phyloP scores from a whole-genome alignment of 2,329 filamentous ascomycete species.

The Aspergillus ochraceoroseus region DNA sequence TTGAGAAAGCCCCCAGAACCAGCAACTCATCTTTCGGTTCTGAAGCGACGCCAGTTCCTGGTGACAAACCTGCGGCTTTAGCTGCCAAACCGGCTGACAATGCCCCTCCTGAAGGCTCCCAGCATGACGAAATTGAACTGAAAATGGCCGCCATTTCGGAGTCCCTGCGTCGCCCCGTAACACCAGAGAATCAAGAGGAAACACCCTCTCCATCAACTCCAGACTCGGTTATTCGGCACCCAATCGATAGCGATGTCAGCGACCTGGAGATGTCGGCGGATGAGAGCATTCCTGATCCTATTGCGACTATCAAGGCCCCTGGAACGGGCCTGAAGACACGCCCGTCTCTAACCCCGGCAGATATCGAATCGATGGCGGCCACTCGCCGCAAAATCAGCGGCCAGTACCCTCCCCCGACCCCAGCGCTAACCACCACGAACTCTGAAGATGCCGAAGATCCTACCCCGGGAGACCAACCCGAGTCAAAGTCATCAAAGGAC shows the following conservation, averaged over 20 bases:
- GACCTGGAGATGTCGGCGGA: slow-evolving; percentile 36
- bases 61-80: slow-evolving; percentile 27
- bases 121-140: slow-evolving; percentile 48
- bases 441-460: slow-evolving; percentile 20
- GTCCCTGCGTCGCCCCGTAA: slow-evolving; percentile 40
- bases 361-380: slow-evolving; percentile 78
- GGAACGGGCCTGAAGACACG: slow-evolving; percentile 84
- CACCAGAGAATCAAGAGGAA: slow-evolving; percentile 54
- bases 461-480: slow-evolving; percentile 18
- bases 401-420: slow-evolving; percentile 50
- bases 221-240: slow-evolving; percentile 83
- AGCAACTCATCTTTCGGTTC: slow-evolving; percentile 30
- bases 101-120: slow-evolving; percentile 24
- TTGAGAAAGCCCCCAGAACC: slow-evolving; percentile 24
- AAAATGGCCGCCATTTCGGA: slow-evolving; percentile 37
- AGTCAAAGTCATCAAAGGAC: slow-evolving; percentile 1
- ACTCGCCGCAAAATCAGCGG: slow-evolving; percentile 78
- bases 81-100: slow-evolving; percentile 30
- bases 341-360: slow-evolving; percentile 79
- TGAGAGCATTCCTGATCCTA: slow-evolving; percentile 68
- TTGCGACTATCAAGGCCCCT: slow-evolving; percentile 83
- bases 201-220: slow-evolving; percentile 66
- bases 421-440: slow-evolving; percentile 23
- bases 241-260: slow-evolving; percentile 48
- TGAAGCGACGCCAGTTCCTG: slow-evolving; percentile 32